Base-by-base conservation (phyloP, 2,329 filamentous ascomycete genomes). In the Sporothrix variecibatus region DNA sequence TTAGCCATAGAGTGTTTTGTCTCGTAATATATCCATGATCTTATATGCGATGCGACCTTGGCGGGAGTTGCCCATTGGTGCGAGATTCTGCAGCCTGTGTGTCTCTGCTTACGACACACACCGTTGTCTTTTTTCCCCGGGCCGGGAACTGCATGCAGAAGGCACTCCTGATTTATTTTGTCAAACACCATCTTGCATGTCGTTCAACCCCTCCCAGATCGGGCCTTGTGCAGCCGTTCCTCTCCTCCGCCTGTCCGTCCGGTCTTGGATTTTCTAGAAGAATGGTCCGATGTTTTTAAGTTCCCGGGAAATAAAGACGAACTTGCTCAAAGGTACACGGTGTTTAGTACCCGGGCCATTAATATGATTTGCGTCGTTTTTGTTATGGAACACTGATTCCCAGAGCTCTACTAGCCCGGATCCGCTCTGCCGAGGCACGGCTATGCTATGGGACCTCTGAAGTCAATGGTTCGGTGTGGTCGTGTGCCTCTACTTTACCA, bases 391-490 rank as follows among this genome's bases (percentile, higher is more conserved):
- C 34, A 26, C 20, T 15, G 20, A 12, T 7, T 31, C 31, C n/a
- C n/a, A n/a, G 15, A 31, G 26, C 51, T 49, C 17, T 31, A 15
- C 11, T 71, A 46, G 34, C 64, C 56, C 51, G 49, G 38, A 69
- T 76, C 75, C 74, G 71, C 53, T 76, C 75, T 75, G 68, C 75
- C 75, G 75, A 76, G 75, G 75, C 74, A 71, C 65, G 65, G 70
- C 71, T 70, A 38, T 62, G 53, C 8, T 26, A 56, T 26, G 34
- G 34, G 9, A 2, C n/a, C 9, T 26, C 12, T 23, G 20, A 9
- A 58, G 11, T n/a, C 15, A 43, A 3, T 56, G 20, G 7, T 56
- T 56, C 51, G 51, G 51, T 56, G 46, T n/a, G 70, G 53, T 53
- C 43, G 56, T 72, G 56, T 51, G 43, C 40, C 70, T 34, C 8